These are phyloP conservation scores for Spirogloea muscicola DNA, from an alignment of 139 green algal species.

Conservation along the genomic window DNA sequence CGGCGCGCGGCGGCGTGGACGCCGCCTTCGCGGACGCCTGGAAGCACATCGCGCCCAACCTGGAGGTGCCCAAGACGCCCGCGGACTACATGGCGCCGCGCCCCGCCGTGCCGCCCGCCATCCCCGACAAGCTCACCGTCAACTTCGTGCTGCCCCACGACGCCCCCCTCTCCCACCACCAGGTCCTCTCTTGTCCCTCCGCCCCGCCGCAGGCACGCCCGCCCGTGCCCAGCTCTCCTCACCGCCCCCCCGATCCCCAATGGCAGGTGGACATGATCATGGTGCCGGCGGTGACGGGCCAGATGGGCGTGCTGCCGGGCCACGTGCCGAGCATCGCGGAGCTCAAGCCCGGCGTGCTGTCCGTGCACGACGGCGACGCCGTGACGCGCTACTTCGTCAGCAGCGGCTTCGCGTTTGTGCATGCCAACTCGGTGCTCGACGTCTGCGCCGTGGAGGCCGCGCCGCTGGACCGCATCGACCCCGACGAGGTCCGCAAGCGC, in stretches of 20 bases:
- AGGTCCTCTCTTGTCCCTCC: neutral
- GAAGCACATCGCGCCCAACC: constrained; percentile 37
- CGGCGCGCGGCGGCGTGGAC: no score
- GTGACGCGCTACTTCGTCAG: constrained; percentile 75
- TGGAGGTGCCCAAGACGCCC: constrained; percentile 30
- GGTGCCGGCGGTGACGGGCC: constrained; percentile 72
- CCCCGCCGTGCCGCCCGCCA: constrained; percentile 4
- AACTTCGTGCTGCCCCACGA: constrained; percentile 78
- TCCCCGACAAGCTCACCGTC: constrained; percentile 73
- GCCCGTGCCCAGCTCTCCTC: neutral
- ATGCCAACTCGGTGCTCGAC: constrained; percentile 73
- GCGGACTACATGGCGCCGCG: neutral
- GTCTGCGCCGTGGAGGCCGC: constrained; percentile 80
- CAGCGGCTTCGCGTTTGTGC: constrained; percentile 82
- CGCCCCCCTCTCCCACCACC: neutral
- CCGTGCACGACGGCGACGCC: constrained; percentile 71
- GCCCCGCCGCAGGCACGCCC: neutral
- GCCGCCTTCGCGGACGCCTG: no score
- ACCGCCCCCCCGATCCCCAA: neutral
- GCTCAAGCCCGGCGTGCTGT: constrained; percentile 76
- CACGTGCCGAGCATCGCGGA: constrained; percentile 83
- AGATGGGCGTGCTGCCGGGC: constrained; percentile 84
- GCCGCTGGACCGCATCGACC: constrained; percentile 60
- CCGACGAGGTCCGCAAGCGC: constrained; percentile 38
- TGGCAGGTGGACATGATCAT: constrained; percentile 79